Conservation (phyloP, 768 basidiomycete species). For the Pleurotus eryngii region DNA sequence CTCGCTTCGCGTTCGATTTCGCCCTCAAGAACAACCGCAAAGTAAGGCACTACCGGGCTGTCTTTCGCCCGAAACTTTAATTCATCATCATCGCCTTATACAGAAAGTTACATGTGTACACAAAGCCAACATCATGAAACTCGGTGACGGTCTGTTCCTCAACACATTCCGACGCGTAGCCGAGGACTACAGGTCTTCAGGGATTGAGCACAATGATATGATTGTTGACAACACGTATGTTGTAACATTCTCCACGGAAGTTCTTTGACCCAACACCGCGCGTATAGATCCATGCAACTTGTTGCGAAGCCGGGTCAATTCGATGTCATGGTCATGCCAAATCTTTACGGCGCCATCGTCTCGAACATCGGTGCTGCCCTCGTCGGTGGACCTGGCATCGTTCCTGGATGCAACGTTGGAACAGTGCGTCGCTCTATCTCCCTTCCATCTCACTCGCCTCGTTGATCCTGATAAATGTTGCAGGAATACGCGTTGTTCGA, state of each 20-base stretch:
- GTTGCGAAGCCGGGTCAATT: constrained; percentile 95
- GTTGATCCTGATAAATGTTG: constrained; percentile 6
- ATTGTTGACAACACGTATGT: constrained; percentile 97
- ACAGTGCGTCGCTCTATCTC: constrained; percentile 46
- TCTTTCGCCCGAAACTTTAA: too few relatives aligned
- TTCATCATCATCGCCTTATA: too few relatives aligned
- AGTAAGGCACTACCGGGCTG: constrained; percentile 38
- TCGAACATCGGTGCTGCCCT: constrained; percentile 99
- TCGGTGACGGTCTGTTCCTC: constrained; percentile 98
- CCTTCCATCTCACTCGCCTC: too few relatives aligned
- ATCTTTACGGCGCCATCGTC: constrained; percentile 94
- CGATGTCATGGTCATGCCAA: constrained; percentile 99
- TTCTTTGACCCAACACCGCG: constrained; percentile 1
- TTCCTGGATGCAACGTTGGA: constrained; percentile 97
- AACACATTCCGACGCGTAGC: constrained; percentile 96
- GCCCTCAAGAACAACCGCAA: constrained; percentile 98
- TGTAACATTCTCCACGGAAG: background rate
- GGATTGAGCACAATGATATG: constrained; percentile 95
- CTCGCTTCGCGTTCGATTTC: constrained; percentile 97
- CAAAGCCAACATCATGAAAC: constrained; percentile 99
- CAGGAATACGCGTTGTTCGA: constrained; percentile 98
- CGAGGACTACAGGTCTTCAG: constrained; percentile 91
- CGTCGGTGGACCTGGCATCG: constrained; percentile 96
- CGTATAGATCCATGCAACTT: constrained; percentile 92
- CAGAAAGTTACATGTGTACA: constrained; percentile 99